Base-by-base conservation (phyloP, 176 grass and related monocot genomes). In the Hordeum marinum region DNA sequence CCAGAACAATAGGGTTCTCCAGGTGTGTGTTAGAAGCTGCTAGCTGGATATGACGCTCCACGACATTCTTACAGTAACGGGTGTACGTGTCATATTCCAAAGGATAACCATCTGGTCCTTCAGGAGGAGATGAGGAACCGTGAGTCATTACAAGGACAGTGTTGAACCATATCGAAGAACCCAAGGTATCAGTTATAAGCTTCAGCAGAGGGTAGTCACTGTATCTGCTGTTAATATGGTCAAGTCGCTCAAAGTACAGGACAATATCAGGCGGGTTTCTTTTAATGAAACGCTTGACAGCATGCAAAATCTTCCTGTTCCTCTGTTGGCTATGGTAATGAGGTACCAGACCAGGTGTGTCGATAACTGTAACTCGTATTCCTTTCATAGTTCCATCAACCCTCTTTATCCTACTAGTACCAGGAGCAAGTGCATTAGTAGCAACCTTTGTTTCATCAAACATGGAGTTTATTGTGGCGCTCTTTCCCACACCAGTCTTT, bases 81-180 rank as follows among this genome's bases (percentile, higher is more conserved):
- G 89, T 88, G 71, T 92, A 98, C 14, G 89, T 73, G 27, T 95
- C 93, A 87, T 87, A 92, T 87, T 90, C 88, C 66, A 98, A 50
- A 29, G 93, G 91, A 88, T 91, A 90, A 31, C 93, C 96, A 90
- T 98, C 91, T 70, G 93, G 87, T 64, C 96, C 96, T 94, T 98
- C 96, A 60, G 89, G 91, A 85, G 84, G 85, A 43, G 83, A 87
- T 12, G 87, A 85, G 48, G 87, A 91, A 75, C 85, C 80, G 85
- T 98, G 93, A 41, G 96, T 95, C 96, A 98, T 85, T 63, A 95
- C 91, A 82, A 98, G 85, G 65, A 90, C 78, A 46, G 96, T 95
- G 74, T 90, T 95, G 83, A 98, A 98, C 96, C 93, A 98, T 82
- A 98, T 90, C 9, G 96, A 92, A 76, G 92, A 88, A 39, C 96